phyloP scores from a whole-genome alignment of 176 grass and related monocot species.

The Cenchrus americanus region DNA sequence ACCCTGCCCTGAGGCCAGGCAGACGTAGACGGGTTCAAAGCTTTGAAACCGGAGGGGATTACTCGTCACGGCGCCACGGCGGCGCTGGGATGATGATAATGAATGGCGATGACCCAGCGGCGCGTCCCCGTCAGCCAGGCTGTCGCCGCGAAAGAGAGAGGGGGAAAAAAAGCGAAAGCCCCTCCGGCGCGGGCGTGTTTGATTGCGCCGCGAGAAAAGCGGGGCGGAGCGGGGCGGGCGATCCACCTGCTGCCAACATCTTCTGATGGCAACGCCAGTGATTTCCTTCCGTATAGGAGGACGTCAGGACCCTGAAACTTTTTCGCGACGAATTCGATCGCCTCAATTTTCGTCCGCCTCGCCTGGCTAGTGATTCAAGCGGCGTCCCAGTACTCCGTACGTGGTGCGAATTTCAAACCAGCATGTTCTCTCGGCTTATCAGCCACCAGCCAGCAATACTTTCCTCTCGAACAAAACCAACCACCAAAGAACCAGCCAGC shows the following conservation, averaged over 20 bases:
- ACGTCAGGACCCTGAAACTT: neutral
- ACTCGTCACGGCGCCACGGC: slow-evolving; percentile 19
- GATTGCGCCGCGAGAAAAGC: slow-evolving; percentile 51
- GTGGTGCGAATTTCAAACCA: too few relatives aligned
- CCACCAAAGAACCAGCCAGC: too few relatives aligned
- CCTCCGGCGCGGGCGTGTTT: slow-evolving; percentile 1
- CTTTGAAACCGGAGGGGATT: slow-evolving; percentile 1
- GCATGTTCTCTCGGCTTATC: too few relatives aligned
- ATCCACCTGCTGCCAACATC: slow-evolving; percentile 30
- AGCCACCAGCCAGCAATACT: too few relatives aligned
- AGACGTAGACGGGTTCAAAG: neutral
- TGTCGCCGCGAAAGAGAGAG: slow-evolving; percentile 44
- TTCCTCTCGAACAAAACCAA: too few relatives aligned
- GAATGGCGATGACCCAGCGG: slow-evolving; percentile 53
- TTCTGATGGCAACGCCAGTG: slow-evolving; percentile 3
- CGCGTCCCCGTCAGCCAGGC: slow-evolving; percentile 64
- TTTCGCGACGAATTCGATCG: neutral
- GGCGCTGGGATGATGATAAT: neutral
- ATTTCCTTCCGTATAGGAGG: neutral
- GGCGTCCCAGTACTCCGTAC: neutral
- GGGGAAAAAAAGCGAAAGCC: slow-evolving; percentile 21
- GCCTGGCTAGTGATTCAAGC: neutral
- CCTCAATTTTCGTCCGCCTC: neutral
- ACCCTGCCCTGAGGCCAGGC: neutral
- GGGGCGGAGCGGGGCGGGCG: neutral